Evolutionary conservation across 306 rosid genomes (phyloP).

Genomic region (Aeschynomene evenia): DNA sequence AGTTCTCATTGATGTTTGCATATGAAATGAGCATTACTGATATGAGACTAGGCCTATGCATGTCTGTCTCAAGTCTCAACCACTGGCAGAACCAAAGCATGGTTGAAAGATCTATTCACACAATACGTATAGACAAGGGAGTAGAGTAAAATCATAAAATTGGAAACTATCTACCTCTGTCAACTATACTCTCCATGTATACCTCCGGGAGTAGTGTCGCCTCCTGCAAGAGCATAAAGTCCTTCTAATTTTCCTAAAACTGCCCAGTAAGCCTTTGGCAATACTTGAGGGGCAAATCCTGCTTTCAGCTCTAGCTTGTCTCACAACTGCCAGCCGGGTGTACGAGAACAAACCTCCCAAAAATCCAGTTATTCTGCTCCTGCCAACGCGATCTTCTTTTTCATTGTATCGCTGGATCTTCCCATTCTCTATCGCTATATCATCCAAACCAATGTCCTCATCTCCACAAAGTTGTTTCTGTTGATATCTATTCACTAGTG

Average conservation of each 20-base stretch:
- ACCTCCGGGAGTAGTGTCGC: conserved; percentile 33
- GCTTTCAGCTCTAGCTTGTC: conserved; percentile 34
- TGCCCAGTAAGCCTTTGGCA: conserved; percentile 43
- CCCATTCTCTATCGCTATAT: conserved; percentile 51
- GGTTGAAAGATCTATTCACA: conserved; percentile 2
- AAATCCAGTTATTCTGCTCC: conserved; percentile 36
- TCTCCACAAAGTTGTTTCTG: conserved; percentile 36
- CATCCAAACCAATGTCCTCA: conserved; percentile 30
- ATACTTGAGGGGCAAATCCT: conserved; percentile 37
- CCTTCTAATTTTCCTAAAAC: conserved; percentile 56
- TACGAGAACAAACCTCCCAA: conserved; percentile 55
- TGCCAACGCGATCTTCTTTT: conserved; percentile 27
- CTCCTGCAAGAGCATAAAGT: conserved; percentile 44
- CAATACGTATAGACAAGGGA: background rate
- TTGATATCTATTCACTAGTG: conserved; percentile 27
- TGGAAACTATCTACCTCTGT: conserved; percentile 9
- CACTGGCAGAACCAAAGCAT: background rate
- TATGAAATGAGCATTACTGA: background rate
- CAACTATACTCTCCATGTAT: conserved; percentile 28
- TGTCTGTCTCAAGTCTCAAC: background rate
- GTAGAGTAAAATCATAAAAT: conserved; percentile 7
- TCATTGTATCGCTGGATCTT: conserved; percentile 28
- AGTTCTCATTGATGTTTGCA: background rate
- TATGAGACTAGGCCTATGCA: background rate
- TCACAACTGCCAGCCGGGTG: conserved; percentile 35